Evolutionary conservation across 805 yeast genomes (phyloP), one percentile per base, ranked within the genome.

Genomic region (Hanseniaspora jakobsenii): DNA sequence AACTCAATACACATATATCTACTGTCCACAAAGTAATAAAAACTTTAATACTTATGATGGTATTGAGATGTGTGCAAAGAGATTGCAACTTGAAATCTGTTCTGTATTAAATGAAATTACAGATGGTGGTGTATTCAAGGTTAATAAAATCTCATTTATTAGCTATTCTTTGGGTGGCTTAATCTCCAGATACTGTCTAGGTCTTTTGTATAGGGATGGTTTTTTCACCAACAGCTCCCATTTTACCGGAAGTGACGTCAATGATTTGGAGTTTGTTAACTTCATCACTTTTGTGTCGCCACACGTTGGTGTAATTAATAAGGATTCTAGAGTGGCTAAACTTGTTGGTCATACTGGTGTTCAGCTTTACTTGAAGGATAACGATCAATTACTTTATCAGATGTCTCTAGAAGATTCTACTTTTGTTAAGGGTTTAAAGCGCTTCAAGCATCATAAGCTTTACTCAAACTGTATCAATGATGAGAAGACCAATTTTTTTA

Each of bases 111-210:
- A 8, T 22, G 22, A 23, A 22, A 22, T 48, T 38, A n/a, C 53
- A 56, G 12, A 60, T 57, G n/a, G 52, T 48, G 13, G 18, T 23
- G 5, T 9, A 13, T 6, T 34, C 12, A 13, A 10, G 10, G 83
- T 84, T 9, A 65, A 67, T n/a, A 72, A 76, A 52, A 66, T 86
- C 47, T 80, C 93, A 27, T 64, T 86, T 22, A 71, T 80, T 2
- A 94, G 95, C 1, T 86, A 84, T 58, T 81, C 94, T 0, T 62
- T 86, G 37, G 95, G 95, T 6, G 95, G 95, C 0, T 63, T 86
- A 38, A 76, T 86, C 44, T 67, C 83, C 2, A 65, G 95, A 34
- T 84, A 81, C 57, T 79, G 85, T 17, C 65, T 83, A 28, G 95
- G 95, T 0, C 62, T 78, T 13, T 64, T 86, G 46, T 65, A 74